phyloP scores from a whole-genome alignment of 371 early-diverging fungal species.

The Mucor ambiguus region DNA sequence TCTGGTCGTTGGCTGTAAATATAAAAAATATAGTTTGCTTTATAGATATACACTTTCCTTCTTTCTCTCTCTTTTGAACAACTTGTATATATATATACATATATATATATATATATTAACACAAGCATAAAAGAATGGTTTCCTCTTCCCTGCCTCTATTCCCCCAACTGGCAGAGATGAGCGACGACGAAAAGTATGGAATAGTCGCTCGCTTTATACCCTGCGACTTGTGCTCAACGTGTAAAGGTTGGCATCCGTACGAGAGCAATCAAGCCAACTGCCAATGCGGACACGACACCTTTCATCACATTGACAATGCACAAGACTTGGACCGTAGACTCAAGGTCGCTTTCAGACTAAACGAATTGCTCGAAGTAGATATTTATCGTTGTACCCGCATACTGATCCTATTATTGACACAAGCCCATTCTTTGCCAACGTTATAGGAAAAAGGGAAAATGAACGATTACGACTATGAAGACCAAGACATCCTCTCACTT shows the following conservation, averaged over 20 bases:
- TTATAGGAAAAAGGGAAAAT: slow-evolving; percentile 53
- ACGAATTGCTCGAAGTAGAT: slow-evolving; percentile 50
- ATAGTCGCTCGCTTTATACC: slow-evolving; percentile 54
- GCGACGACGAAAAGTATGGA: slow-evolving; percentile 44
- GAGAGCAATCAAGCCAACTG: slow-evolving; percentile 39
- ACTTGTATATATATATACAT: too few species aligned
- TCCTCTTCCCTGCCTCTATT: slow-evolving; percentile 25
- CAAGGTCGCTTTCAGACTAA: slow-evolving; percentile 46
- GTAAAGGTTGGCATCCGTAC: slow-evolving; percentile 52
- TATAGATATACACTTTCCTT: neutral
- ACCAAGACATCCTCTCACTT: slow-evolving; percentile 49
- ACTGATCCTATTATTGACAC: slow-evolving; percentile 27
- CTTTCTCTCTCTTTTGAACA: neutral
- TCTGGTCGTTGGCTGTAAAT: slow-evolving; percentile 3
- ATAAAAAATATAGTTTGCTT: neutral
- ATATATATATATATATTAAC: too few species aligned
- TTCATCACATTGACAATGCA: slow-evolving; percentile 43
- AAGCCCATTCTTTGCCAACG: too few species aligned
- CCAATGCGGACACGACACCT: slow-evolving; percentile 49
- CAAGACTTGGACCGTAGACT: slow-evolving; percentile 50
- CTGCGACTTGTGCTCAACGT: slow-evolving; percentile 41
- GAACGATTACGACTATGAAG: slow-evolving; percentile 49
- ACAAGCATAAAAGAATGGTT: slow-evolving; percentile 1
- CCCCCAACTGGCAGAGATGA: slow-evolving; percentile 33
- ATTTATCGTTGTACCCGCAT: slow-evolving; percentile 26